Conservation (phyloP, 805 yeast species). For the Danielia reshetovae region DNA sequence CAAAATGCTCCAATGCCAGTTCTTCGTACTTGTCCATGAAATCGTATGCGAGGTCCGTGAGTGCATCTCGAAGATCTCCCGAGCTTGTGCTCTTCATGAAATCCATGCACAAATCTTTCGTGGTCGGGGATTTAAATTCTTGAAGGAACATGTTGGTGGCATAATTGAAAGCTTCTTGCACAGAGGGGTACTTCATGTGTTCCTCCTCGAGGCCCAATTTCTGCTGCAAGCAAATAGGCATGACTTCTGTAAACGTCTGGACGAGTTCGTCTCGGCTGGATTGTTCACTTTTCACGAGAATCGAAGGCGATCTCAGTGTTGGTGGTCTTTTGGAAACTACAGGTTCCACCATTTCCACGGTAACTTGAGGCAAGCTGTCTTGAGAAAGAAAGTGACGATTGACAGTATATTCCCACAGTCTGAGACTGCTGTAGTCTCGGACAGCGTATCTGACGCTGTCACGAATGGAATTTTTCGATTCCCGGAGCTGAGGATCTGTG, state of each 20-base stretch:
- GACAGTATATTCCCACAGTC: neutral
- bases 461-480: constrained; percentile 7
- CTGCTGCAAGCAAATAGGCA: constrained; percentile 2
- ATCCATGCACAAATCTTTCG: constrained; percentile 9
- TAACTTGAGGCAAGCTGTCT: neutral
- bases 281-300: neutral
- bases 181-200: neutral
- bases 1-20: constrained; percentile 12
- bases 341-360: neutral
- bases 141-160: constrained; percentile 14
- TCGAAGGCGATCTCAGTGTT: constrained; percentile 3
- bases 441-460: constrained; percentile 6
- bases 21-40: constrained; percentile 11
- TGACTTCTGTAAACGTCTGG: neutral
- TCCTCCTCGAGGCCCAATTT: constrained; percentile 1
- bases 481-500: constrained; percentile 6
- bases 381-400: neutral
- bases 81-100: constrained; percentile 3
- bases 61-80: constrained; percentile 6
- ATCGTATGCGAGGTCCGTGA: constrained; percentile 7
- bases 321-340: too few species aligned
- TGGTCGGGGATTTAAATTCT: constrained; percentile 11
- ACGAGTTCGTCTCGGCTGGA: neutral
- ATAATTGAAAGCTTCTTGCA: constrained; percentile 7
- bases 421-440: constrained; percentile 2